A percentile compares a stretch with the other conserved stretches of the same genome.
These are phyloP conservation scores for Alternaria gansuensis DNA, from an alignment of 2,329 filamentous ascomycete genomes.

Conservation along the genomic window DNA sequence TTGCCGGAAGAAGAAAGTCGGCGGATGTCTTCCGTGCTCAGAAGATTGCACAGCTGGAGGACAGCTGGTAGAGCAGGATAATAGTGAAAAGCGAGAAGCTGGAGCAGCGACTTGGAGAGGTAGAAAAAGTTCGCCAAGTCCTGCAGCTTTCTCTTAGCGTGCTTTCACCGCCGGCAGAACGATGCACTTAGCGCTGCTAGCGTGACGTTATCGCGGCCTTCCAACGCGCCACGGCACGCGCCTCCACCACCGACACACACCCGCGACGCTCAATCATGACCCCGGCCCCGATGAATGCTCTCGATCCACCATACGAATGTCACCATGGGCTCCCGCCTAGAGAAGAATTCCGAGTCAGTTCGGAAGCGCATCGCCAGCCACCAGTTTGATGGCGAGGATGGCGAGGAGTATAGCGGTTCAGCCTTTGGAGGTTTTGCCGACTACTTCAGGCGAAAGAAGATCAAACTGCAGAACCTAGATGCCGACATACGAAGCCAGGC, in stretches of 20 bases:
- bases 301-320: constrained; percentile 23
- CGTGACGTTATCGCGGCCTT: constrained; percentile 22
- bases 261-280: constrained; percentile 38
- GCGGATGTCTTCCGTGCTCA: constrained; percentile 14
- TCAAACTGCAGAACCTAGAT: constrained; percentile 96
- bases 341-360: constrained; percentile 66
- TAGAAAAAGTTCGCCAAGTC: constrained; percentile 44
- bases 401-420: constrained; percentile 90
- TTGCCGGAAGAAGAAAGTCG: not conserved
- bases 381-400: constrained; percentile 79
- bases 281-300: constrained; percentile 29
- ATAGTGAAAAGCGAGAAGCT: constrained; percentile 24
- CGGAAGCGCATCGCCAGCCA: constrained; percentile 73
- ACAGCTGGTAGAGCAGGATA: constrained; percentile 30
- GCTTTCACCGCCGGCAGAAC: constrained; percentile 40
- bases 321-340: constrained; percentile 69
- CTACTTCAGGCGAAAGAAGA: constrained; percentile 94
- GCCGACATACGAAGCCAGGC: constrained; percentile 76
- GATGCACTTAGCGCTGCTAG: constrained; percentile 24
- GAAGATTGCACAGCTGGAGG: constrained; percentile 30
- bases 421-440: constrained; percentile 89
- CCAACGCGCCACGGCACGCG: constrained; percentile 26
- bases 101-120: constrained; percentile 21
- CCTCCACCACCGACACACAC: constrained; percentile 8
- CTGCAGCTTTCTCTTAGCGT: constrained; percentile 31